Conservation (phyloP, 345 rosid genomes). For the Chamaenerion angustifolium region DNA sequence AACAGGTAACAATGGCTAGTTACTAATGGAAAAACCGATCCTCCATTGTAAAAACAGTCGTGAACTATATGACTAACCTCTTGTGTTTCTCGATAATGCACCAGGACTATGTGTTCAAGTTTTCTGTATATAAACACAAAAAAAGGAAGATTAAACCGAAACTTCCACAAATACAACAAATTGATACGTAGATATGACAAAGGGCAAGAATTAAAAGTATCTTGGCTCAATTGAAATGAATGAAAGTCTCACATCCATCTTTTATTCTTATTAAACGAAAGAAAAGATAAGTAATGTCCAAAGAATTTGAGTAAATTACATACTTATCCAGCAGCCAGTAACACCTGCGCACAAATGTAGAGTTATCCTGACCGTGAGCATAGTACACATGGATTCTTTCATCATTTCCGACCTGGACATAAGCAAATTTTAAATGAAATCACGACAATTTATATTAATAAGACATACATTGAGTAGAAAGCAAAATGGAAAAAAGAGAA, state of each 20-base stretch:
- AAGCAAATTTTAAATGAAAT: constrained; percentile 1
- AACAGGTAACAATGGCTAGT: neutral
- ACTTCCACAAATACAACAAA: too few species aligned
- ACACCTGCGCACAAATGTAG: constrained; percentile 93
- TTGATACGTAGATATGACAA: neutral
- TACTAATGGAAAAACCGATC: neutral
- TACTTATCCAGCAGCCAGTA: constrained; percentile 99
- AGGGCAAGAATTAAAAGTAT: constrained; percentile 1
- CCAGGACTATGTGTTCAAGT: constrained; percentile 87
- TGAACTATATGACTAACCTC: constrained; percentile 34
- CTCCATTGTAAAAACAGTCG: neutral
- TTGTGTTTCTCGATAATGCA: constrained; percentile 89
- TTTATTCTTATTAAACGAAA: neutral
- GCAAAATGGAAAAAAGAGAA: neutral
- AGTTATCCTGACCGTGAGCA: constrained; percentile 85
- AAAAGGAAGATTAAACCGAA: too few species aligned
- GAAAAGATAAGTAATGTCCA: neutral
- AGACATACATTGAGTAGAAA: too few species aligned
- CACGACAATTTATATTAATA: neutral
- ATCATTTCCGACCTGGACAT: constrained; percentile 64
- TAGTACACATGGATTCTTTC: constrained; percentile 98
- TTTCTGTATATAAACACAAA: constrained; percentile 24
- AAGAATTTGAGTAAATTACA: constrained; percentile 1
- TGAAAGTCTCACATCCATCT: neutral
- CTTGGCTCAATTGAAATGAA: neutral